These are phyloP conservation scores for Fusarium azukiicola DNA, from an alignment of 2,329 filamentous ascomycete genomes.

Conservation along the genomic window DNA sequence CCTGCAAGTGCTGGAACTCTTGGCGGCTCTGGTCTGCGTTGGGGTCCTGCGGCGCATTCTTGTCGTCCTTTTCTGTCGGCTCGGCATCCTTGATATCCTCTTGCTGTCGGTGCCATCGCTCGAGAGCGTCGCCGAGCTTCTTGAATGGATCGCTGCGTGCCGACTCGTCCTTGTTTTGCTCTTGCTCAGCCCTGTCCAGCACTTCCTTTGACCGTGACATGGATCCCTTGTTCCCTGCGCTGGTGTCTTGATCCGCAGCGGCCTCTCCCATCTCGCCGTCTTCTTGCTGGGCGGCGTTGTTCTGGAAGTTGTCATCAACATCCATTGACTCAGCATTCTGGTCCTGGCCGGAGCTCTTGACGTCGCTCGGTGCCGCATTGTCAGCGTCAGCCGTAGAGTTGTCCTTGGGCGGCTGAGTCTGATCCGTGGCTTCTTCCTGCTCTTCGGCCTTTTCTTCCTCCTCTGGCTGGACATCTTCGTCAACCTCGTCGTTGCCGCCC, in stretches of 20 bases:
- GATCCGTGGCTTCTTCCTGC: conserved; percentile 71
- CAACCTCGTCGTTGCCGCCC: conserved; percentile 67
- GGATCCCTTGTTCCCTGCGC: conserved; percentile 81
- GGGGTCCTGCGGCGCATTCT: conserved; percentile 69
- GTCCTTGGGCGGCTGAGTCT: conserved; percentile 65
- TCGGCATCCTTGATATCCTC: conserved; percentile 85
- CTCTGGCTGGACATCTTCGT: conserved; percentile 65
- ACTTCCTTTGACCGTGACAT: conserved; percentile 72
- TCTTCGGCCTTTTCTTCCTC: conserved; percentile 79
- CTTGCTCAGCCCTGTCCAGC: conserved; percentile 68
- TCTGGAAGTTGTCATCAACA: conserved; percentile 80
- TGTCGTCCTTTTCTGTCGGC: conserved; percentile 64
- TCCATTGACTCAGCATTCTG: conserved; percentile 82
- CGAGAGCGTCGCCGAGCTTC: conserved; percentile 95
- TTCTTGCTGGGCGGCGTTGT: conserved; percentile 82
- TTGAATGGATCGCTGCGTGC: conserved; percentile 88
- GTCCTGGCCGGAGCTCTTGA: conserved; percentile 82
- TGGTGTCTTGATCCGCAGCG: conserved; percentile 81
- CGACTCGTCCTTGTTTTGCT: conserved; percentile 65
- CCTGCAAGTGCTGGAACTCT: conserved; percentile 96
- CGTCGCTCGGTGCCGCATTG: conserved; percentile 82
- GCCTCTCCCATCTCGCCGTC: conserved; percentile 84
- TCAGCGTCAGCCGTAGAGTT: conserved; percentile 77
- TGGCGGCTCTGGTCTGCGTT: conserved; percentile 81
- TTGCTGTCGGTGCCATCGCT: conserved; percentile 95